Evolutionary conservation across 345 rosid species (phyloP), one percentile per base, ranked within the genome.

Genomic region (Psidium guajava): DNA sequence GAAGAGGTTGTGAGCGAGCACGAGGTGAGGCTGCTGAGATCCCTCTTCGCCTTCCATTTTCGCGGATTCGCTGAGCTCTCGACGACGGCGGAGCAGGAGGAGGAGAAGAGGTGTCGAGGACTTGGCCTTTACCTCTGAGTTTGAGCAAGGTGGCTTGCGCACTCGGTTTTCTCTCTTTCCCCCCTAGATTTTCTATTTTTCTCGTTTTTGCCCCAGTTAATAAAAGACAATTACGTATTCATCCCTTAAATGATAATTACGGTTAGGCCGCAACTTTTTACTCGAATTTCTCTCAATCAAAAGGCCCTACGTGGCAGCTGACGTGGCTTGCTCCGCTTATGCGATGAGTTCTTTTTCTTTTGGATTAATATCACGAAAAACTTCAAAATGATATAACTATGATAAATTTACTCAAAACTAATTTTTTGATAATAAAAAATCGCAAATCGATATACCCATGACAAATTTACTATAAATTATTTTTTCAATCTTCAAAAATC

Each of bases 1-100:
- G 90, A 95, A 97, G 82, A 91, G 94, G 87, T 93, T 93, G 94
- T 95, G 69, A 0, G 95, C 98, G 40, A 97, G 94, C 18, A 92
- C 90, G 51, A 97, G 96, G 57, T 96, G 98, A 77, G 96, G 90
- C 84, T 95, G 98, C 90, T 97, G 98, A 77, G 92, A 86, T 91
- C 95, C 99, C 73, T 96, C 98, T 20, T 92, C 89, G 24, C 88
- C 91, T 85, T 97, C 99, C 99, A 97, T 97, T 89, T 32, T 47
- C 50, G 82, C 84, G 18, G 83, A 81, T 81, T 69, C 24, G 77
- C 5, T 8, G 59, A 55, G 59, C 59, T 22, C 59, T 22, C 20
- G 74, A 59, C 20, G 73, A 1, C 24, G 77, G 21, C 6, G 74
- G 11, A 12, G 32, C 21, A 27, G 2, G 74, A 27, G 20, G 36